A percentile compares a stretch with the other conserved stretches of the same genome.
phyloP scores from a whole-genome alignment of 2,329 filamentous ascomycete genomes.

The Immersiporthe knoxdaviesiana region DNA sequence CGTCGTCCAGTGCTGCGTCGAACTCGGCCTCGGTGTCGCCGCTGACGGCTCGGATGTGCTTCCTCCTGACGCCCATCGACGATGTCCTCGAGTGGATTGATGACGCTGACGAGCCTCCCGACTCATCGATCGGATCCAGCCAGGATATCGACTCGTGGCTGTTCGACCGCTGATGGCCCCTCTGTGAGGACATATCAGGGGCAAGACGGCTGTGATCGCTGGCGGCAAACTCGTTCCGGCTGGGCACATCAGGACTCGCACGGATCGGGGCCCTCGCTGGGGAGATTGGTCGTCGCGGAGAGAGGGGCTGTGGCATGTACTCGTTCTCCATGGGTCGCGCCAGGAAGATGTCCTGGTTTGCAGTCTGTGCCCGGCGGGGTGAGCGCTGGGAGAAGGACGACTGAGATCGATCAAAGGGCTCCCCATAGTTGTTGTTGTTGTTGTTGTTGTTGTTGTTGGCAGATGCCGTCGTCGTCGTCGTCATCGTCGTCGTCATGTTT shows the following conservation, averaged over 20 bases:
- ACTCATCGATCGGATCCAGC: slow-evolving; percentile 94
- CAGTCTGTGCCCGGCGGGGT: slow-evolving; percentile 44
- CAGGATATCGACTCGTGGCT: slow-evolving; percentile 86
- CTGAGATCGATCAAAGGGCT: slow-evolving; percentile 46
- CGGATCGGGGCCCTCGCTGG: slow-evolving; percentile 38
- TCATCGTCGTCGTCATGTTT: slow-evolving; percentile 35
- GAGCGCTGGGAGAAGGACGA: slow-evolving; percentile 57
- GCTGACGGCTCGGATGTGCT: slow-evolving; percentile 69
- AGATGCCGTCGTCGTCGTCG: slow-evolving; percentile 30
- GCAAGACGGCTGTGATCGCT: slow-evolving; percentile 34
- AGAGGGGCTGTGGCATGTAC: slow-evolving; percentile 73
- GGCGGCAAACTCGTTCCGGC: slow-evolving; percentile 43
- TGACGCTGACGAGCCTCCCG: slow-evolving; percentile 75
- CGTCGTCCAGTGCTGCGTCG: slow-evolving; percentile 90
- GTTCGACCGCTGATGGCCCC: slow-evolving; percentile 57
- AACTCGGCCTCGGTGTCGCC: slow-evolving; percentile 86
- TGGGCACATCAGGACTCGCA: slow-evolving; percentile 38
- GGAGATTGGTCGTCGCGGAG: slow-evolving; percentile 63
- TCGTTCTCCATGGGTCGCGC: slow-evolving; percentile 57
- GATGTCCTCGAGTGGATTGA: slow-evolving; percentile 82
- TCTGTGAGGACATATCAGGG: slow-evolving; percentile 29
- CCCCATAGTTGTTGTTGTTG: slow-evolving; percentile 37
- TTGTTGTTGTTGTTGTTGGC: slow-evolving; percentile 35
- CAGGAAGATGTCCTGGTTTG: slow-evolving; percentile 41
- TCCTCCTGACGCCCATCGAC: slow-evolving; percentile 68